These are phyloP conservation scores for Saccharomycopsis synnaedendra DNA, from an alignment of 805 yeast species.

Conservation along the genomic window DNA sequence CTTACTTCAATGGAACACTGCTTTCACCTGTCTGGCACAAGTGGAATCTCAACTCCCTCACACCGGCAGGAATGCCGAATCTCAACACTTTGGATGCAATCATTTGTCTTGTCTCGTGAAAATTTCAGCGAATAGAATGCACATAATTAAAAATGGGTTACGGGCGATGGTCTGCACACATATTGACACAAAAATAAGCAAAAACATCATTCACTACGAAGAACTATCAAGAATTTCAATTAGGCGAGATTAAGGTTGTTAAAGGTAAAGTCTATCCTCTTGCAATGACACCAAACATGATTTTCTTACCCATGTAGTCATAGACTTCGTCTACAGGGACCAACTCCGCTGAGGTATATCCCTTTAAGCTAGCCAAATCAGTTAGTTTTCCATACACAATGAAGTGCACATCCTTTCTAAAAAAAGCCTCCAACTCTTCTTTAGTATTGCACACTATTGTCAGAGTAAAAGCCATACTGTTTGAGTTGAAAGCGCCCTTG, in stretches of 20 bases:
- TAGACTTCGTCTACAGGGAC: constrained; percentile 11
- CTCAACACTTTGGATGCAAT: constrained; percentile 22
- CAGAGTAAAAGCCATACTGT: neutral
- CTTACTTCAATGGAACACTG: constrained; percentile 48
- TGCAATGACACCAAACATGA: constrained; percentile 10
- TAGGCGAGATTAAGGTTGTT: too few relatives aligned
- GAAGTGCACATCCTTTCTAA: constrained; percentile 4
- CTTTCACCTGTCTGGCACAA: constrained; percentile 72
- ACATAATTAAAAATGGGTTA: constrained; percentile 1
- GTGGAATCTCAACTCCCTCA: constrained; percentile 75
- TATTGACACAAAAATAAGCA: too few relatives aligned
- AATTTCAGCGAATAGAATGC: constrained; percentile 3
- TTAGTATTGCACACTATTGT: neutral
- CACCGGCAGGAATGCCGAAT: constrained; percentile 33
- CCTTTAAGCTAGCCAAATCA: neutral
- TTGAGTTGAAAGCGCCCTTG: neutral
- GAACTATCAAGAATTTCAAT: too few relatives aligned
- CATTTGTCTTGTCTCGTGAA: constrained; percentile 20
- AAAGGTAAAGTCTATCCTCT: constrained; percentile 1
- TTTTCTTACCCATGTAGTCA: constrained; percentile 6
- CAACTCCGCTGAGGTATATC: constrained; percentile 5
- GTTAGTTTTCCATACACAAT: constrained; percentile 3
- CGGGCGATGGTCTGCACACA: too few relatives aligned
- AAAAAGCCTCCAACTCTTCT: neutral
- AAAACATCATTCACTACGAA: too few relatives aligned